Evolutionary conservation across 495 filamentous ascomycete genomes (phyloP).

Genomic region (Hypoxylon cercidicola): DNA sequence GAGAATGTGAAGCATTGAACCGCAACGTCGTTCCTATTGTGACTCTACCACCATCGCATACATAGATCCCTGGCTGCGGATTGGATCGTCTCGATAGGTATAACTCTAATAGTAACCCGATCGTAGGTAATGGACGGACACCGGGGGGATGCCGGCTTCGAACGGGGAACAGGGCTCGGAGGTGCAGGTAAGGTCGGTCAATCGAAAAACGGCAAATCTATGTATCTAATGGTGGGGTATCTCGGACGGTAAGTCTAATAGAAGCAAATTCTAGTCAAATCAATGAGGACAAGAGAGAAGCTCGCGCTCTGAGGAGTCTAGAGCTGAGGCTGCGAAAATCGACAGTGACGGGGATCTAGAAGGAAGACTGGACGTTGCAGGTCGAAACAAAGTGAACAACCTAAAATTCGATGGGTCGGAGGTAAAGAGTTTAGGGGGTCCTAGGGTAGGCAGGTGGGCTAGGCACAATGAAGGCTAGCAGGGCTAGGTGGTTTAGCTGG

Average conservation of each 20-base stretch:
- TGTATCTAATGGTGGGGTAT: slow-evolving; percentile 36
- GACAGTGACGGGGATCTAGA: slow-evolving; percentile 14
- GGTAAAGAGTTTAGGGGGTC: slow-evolving; percentile 13
- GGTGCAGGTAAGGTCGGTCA: slow-evolving; percentile 14
- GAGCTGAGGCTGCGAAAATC: slow-evolving; percentile 33
- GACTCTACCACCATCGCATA: slow-evolving; percentile 35
- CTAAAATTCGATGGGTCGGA: slow-evolving; percentile 38
- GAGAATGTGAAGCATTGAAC: slow-evolving; percentile 32
- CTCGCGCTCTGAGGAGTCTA: slow-evolving; percentile 2
- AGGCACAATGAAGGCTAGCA: too few species aligned
- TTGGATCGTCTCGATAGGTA: slow-evolving; percentile 31
- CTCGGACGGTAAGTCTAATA: slow-evolving; percentile 39
- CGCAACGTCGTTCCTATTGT: slow-evolving; percentile 34
- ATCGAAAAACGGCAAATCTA: slow-evolving; percentile 16
- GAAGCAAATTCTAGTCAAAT: slow-evolving; percentile 42
- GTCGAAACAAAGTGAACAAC: slow-evolving; percentile 41
- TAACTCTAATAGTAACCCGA: slow-evolving; percentile 39
- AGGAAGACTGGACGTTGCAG: slow-evolving; percentile 29
- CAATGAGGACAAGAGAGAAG: slow-evolving; percentile 17
- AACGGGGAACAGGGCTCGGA: slow-evolving; percentile 38
- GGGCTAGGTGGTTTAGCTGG: too few species aligned
- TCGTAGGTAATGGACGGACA: slow-evolving; percentile 20
- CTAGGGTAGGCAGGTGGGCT: too few species aligned
- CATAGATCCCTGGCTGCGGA: slow-evolving; percentile 32
- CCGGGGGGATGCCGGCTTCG: slow-evolving; percentile 35